phyloP scores from a whole-genome alignment of 331 rosid genomes.

The Quercus lobata region DNA sequence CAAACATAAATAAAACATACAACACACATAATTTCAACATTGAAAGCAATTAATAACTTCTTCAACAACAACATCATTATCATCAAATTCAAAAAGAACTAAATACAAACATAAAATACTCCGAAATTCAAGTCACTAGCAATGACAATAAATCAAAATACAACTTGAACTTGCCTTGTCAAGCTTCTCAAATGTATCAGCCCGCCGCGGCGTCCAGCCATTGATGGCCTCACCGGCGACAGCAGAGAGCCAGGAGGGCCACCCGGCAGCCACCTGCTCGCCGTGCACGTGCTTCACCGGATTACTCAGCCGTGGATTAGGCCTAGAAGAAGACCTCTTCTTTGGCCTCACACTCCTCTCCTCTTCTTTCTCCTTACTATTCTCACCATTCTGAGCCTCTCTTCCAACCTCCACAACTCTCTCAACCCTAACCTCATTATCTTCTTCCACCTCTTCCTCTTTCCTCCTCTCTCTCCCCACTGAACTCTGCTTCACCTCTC shows the following conservation, averaged over 20 bases:
- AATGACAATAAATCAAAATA: not conserved
- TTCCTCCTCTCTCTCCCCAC: constrained; percentile 9
- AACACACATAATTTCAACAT: too few relatives aligned
- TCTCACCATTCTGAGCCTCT: constrained; percentile 41
- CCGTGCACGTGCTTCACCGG: constrained; percentile 82
- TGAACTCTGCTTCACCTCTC: constrained; percentile 32
- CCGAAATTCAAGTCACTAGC: not conserved
- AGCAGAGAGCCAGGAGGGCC: constrained; percentile 98
- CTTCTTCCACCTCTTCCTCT: constrained; percentile 23
- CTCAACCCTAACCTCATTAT: constrained; percentile 36
- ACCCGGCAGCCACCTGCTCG: constrained; percentile 98
- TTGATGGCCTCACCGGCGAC: constrained; percentile 97
- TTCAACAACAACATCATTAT: not conserved
- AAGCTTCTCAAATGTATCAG: constrained; percentile 90
- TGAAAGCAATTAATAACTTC: not conserved
- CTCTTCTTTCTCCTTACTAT: constrained; percentile 49
- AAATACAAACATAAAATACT: not conserved
- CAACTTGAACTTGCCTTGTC: constrained; percentile 51
- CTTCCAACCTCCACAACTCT: constrained; percentile 29
- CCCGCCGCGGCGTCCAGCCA: constrained; percentile 90
- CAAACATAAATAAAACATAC: too few relatives aligned
- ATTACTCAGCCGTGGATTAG: constrained; percentile 88
- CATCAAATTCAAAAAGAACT: constrained; percentile 7
- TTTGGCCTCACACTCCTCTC: constrained; percentile 43
- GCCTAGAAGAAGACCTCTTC: constrained; percentile 62